Evolutionary conservation across 1,139 yeast genomes (phyloP).

Genomic region (Hyphopichia wangnamkhiaoensis): DNA sequence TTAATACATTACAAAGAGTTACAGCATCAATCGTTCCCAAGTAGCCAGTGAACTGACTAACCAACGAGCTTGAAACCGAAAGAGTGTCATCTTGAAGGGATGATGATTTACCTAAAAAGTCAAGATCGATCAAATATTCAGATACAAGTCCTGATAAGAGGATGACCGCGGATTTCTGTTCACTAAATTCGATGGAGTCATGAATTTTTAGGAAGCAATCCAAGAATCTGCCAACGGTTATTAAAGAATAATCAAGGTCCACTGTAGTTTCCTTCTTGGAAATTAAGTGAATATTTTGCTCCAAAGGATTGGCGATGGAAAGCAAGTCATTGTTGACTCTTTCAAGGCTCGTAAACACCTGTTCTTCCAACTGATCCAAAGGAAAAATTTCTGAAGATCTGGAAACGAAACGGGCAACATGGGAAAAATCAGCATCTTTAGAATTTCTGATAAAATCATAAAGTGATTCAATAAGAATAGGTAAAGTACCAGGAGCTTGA

Average conservation of each 20-base stretch:
- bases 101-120: constrained; percentile 15
- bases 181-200: constrained; percentile 5
- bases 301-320: constrained; percentile 49
- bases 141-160: constrained; percentile 16
- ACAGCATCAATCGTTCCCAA: neutral
- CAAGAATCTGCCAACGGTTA: constrained; percentile 14
- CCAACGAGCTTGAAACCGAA: neutral
- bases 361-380: constrained; percentile 11
- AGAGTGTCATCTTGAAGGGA: neutral
- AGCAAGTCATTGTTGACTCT: constrained; percentile 18
- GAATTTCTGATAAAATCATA: constrained; percentile 16
- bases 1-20: neutral
- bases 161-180: constrained; percentile 5
- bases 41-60: neutral
- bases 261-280: constrained; percentile 9
- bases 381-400: constrained; percentile 12
- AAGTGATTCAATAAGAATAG: constrained; percentile 13
- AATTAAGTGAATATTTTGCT: constrained; percentile 38
- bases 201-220: constrained; percentile 8
- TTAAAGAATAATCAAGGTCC: constrained; percentile 8
- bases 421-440: constrained; percentile 14
- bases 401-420: constrained; percentile 15
- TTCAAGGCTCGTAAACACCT: constrained; percentile 13
- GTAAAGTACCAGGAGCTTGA: constrained; percentile 3
- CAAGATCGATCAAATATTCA: constrained; percentile 31